Evolutionary conservation across 176 grass and related monocot genomes (phyloP), one percentile per base, ranked within the genome.

Genomic region (Oryza punctata): DNA sequence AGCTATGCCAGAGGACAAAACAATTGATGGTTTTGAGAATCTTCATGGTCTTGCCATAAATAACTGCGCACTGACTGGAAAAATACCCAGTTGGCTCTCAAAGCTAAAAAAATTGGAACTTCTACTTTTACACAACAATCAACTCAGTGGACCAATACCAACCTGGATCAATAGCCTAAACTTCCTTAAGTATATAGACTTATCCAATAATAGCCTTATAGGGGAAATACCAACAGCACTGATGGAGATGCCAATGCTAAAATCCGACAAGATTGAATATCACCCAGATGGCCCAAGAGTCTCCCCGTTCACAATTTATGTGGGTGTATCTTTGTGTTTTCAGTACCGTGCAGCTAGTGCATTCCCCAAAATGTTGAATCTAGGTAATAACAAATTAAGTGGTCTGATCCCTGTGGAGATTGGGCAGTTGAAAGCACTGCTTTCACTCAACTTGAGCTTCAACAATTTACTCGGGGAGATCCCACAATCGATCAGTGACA

Each of bases 381-480:
- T 83, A 15, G 10, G 47, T 3, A 83, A 21, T 2, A 88, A 88
- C 25, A 29, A 12, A 1, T 37, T 88, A 2, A 72, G 12, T 3
- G 86, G 86, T 18, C 1, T 3, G 19, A 72, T 88, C 1, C 72
- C 86, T 1, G 7, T 7, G 24, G 64, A 83, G 32, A 88, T 88
- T 4, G 72, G 79, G 38, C 29, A 61, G 2, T 29, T 89, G 28
- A 85, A 59, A 26, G 24, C 5, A 2, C 75, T 89, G 11, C 4
- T 69, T 69, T 49, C 23, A 37, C 49, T 85, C 0, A 27, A 85
- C 67, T 27, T 89, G 11, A 75, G 87, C 49, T 73, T 45, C 19
- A 89, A 89, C 76, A 45, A 45, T 0, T 69, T 89, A 28, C 19
- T 44, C 0, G 72, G 85, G 19, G 21, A 24, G 1, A 88, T 88